These are phyloP conservation scores for Phytophthora tubulina DNA, from an alignment of 352 stramenopile genomes.

Conservation along the genomic window DNA sequence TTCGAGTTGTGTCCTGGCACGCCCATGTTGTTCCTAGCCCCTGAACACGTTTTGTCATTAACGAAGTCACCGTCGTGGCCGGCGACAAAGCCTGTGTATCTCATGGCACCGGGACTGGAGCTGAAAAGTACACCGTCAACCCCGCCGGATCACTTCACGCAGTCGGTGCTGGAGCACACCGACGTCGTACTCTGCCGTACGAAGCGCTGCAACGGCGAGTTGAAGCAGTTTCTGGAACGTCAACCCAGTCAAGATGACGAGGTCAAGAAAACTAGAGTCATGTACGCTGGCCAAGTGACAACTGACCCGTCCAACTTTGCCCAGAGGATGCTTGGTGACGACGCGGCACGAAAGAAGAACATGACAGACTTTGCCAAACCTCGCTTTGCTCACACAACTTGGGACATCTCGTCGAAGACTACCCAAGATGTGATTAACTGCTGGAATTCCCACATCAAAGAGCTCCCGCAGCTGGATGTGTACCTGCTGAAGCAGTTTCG, in stretches of 20 bases:
- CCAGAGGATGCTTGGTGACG: constrained; percentile 15
- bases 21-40: constrained; percentile 53
- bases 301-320: constrained; percentile 37
- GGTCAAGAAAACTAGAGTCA: constrained; percentile 28
- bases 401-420: constrained; percentile 41
- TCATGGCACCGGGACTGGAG: constrained; percentile 40
- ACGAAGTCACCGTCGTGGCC: constrained; percentile 40
- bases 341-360: constrained; percentile 20
- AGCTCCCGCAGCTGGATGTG: constrained; percentile 49
- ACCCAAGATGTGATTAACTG: constrained; percentile 61
- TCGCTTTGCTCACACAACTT: constrained; percentile 57
- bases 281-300: constrained; percentile 55
- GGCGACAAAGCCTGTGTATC: constrained; percentile 53
- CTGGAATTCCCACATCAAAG: constrained; percentile 48
- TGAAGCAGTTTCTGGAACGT: constrained; percentile 25
- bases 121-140: constrained; percentile 2
- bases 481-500: constrained; percentile 36
- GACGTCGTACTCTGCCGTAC: constrained; percentile 38
- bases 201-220: constrained; percentile 25
- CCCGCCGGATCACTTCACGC: constrained; percentile 6
- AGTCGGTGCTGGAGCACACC: constrained; percentile 21
- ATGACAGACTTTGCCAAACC: constrained; percentile 40
- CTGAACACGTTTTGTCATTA: constrained; percentile 33
- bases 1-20: constrained; percentile 55
- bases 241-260: neutral